A percentile compares a stretch with the other conserved stretches of the same genome.
These are phyloP conservation scores for Aspergillus hortae DNA, from an alignment of 2,329 filamentous ascomycete species.

Conservation along the genomic window DNA sequence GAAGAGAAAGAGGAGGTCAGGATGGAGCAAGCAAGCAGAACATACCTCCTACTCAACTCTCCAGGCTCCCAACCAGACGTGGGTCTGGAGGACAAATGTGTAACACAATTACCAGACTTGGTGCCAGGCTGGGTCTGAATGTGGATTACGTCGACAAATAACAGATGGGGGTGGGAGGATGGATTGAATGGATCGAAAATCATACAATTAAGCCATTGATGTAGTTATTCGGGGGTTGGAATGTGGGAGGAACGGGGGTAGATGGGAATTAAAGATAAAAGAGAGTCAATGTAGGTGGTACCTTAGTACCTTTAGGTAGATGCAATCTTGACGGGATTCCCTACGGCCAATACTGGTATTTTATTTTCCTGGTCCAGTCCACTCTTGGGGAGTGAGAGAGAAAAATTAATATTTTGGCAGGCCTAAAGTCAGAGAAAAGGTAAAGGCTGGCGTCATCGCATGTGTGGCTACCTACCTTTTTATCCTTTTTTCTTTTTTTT, in stretches of 20 bases:
- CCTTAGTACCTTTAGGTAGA: no score
- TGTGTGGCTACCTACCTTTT: neutral
- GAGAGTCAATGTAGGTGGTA: neutral
- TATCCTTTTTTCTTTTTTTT: neutral
- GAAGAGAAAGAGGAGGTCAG: neutral
- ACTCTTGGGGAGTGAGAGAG: no score
- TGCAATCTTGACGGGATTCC: neutral
- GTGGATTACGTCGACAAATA: no score
- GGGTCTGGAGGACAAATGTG: neutral
- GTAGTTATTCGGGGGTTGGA: no score
- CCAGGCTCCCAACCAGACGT: neutral
- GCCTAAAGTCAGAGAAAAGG: neutral
- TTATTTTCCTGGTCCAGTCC: no score
- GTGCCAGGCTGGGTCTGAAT: neutral
- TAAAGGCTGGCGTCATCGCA: slow-evolving; percentile 7
- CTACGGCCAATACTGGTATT: no score
- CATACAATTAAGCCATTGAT: no score
- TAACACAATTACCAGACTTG: neutral
- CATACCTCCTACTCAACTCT: neutral
- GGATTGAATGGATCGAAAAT: no score
- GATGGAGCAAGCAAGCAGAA: neutral
- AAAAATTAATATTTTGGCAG: no score
- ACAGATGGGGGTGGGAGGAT: no score
- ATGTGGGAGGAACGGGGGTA: no score
- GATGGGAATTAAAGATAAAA: no score